These are phyloP conservation scores for Solanum tarapatanum DNA, from an alignment of 257 asterid species.

Conservation along the genomic window DNA sequence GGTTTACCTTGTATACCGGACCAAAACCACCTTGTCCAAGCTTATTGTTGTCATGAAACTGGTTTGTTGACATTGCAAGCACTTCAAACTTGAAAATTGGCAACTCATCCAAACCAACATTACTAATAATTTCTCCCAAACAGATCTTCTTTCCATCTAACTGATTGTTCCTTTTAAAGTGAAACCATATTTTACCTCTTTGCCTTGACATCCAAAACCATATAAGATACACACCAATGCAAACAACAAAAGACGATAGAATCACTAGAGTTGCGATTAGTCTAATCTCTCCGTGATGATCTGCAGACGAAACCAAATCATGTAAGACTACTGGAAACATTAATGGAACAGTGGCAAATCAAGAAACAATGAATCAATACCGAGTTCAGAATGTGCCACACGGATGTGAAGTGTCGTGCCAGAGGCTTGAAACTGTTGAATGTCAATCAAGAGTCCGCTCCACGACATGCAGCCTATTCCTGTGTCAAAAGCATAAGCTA, in stretches of 20 bases:
- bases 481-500: constrained; percentile 27
- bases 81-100: constrained; percentile 33
- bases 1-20: constrained; percentile 20
- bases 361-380: constrained; percentile 10
- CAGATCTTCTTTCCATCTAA: neutral
- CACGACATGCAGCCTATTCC: constrained; percentile 42
- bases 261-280: constrained; percentile 21
- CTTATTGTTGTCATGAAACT: constrained; percentile 22
- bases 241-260: constrained; percentile 10
- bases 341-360: neutral
- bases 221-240: neutral
- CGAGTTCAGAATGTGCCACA: constrained; percentile 34
- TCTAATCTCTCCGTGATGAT: constrained; percentile 6
- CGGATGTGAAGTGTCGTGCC: constrained; percentile 41
- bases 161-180: neutral
- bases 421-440: constrained; percentile 20
- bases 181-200: constrained; percentile 16
- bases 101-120: constrained; percentile 14
- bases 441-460: constrained; percentile 26
- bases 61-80: constrained; percentile 34
- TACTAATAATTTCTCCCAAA: neutral
- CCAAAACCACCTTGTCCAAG: constrained; percentile 71
- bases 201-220: constrained; percentile 13
- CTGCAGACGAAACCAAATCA: constrained; percentile 3
- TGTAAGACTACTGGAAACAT: neutral